phyloP scores from a whole-genome alignment of 2,329 filamentous ascomycete genomes.

The Blastomyces gilchristii region DNA sequence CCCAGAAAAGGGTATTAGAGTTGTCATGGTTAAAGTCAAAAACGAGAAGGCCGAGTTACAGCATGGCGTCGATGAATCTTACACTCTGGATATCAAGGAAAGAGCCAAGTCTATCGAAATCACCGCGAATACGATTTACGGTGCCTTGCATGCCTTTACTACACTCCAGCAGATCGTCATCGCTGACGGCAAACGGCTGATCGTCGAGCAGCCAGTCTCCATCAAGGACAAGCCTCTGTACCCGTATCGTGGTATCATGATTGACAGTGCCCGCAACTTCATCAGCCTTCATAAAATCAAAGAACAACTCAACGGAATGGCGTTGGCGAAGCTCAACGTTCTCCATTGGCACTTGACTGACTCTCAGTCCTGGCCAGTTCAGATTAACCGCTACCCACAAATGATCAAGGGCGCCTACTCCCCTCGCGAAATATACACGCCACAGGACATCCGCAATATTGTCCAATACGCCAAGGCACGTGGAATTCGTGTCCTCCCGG shows the following conservation, averaged over 20 bases:
- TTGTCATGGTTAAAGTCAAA: conserved; percentile 38
- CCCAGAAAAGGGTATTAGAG: conserved; percentile 25
- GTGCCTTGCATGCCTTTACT: conserved; percentile 46
- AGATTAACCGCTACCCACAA: conserved; percentile 41
- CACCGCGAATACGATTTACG: conserved; percentile 43
- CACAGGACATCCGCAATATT: conserved; percentile 35
- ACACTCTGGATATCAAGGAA: conserved; percentile 38
- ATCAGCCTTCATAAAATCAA: conserved; percentile 42
- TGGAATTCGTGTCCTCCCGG: conserved; percentile 50
- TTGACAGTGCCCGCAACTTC: conserved; percentile 47
- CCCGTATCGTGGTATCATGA: conserved; percentile 46
- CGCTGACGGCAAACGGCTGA: conserved; percentile 36
- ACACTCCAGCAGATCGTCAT: conserved; percentile 50
- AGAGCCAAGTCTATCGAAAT: conserved; percentile 37
- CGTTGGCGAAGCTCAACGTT: conserved; percentile 48
- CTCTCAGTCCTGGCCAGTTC: conserved; percentile 46
- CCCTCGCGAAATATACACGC: conserved; percentile 37
- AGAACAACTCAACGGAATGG: conserved; percentile 47
- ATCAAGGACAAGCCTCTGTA: conserved; percentile 44
- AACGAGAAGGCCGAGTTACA: conserved; percentile 41
- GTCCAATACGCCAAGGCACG: conserved; percentile 44
- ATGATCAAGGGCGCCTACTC: conserved; percentile 49
- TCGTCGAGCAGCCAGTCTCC: conserved; percentile 45
- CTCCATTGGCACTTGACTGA: conserved; percentile 50
- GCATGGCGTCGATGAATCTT: conserved; percentile 50